phyloP scores from a whole-genome alignment of 495 filamentous ascomycete genomes.

The Daldinia bambusicola region DNA sequence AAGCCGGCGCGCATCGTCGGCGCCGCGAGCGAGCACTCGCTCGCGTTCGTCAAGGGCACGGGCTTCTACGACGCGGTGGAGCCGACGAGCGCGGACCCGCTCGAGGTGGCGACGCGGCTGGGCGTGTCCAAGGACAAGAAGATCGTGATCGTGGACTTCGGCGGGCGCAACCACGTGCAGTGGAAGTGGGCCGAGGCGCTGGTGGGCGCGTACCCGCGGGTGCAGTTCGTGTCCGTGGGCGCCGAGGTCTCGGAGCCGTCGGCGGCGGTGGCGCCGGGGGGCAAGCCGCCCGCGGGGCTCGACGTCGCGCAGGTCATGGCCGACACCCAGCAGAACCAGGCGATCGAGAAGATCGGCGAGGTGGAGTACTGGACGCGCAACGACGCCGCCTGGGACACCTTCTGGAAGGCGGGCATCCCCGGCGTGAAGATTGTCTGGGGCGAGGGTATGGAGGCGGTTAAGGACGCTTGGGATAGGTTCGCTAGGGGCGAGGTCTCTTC shows the following conservation, averaged over 20 bases:
- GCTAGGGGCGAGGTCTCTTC: slow-evolving; percentile 53
- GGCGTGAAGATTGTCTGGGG: slow-evolving; percentile 57
- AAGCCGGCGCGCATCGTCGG: slow-evolving; percentile 50
- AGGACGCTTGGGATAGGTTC: slow-evolving; percentile 58
- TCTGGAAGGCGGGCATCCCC: slow-evolving; percentile 49
- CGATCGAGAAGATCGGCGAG: slow-evolving; percentile 47
- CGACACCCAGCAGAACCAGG: slow-evolving; percentile 52
- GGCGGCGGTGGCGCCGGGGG: slow-evolving; percentile 32
- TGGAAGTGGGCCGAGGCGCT: slow-evolving; percentile 52
- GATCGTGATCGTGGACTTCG: slow-evolving; percentile 65
- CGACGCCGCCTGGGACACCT: slow-evolving; percentile 47
- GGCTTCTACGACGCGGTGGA: slow-evolving; percentile 52
- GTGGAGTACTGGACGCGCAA: slow-evolving; percentile 49
- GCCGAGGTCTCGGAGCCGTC: slow-evolving; percentile 46
- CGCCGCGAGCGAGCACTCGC: slow-evolving; percentile 49
- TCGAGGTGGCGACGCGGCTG: slow-evolving; percentile 30
- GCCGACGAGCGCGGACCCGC: slow-evolving; percentile 44
- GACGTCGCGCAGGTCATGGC: slow-evolving; percentile 57
- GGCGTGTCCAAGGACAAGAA: slow-evolving; percentile 46
- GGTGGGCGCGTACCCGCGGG: slow-evolving; percentile 34
- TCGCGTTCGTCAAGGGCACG: slow-evolving; percentile 46
- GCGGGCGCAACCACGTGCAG: slow-evolving; percentile 54
- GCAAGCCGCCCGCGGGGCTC: slow-evolving; percentile 11
- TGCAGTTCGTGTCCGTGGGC: slow-evolving; percentile 56
- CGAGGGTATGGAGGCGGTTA: slow-evolving; percentile 54